Conservation (phyloP, 768 basidiomycete genomes). For the Suillus sp. region DNA sequence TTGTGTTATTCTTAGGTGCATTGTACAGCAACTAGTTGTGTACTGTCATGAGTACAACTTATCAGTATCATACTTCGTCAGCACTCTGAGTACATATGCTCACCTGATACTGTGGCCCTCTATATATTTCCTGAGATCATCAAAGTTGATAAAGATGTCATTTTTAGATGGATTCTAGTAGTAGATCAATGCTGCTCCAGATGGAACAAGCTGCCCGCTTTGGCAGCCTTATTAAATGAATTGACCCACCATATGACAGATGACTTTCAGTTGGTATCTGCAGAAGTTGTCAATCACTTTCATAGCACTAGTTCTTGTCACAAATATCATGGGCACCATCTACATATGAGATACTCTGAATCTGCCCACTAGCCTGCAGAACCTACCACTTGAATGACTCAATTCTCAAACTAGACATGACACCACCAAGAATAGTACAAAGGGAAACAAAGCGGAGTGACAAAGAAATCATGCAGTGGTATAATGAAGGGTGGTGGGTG, state of each 20-base stretch:
- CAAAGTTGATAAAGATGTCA: background rate
- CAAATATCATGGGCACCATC: background rate
- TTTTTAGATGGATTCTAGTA: too few relatives aligned
- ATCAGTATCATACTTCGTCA: background rate
- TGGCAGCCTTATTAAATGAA: background rate
- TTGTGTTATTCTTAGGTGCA: background rate
- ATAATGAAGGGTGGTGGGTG: too few relatives aligned
- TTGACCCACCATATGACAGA: background rate
- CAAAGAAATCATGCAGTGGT: too few relatives aligned
- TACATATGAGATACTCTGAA: background rate
- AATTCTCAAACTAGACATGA: background rate
- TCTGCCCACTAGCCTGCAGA: too few relatives aligned
- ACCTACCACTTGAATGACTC: too few relatives aligned
- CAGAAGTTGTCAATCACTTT: background rate
- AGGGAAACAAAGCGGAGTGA: background rate
- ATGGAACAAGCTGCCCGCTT: too few relatives aligned
- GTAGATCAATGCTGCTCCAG: background rate
- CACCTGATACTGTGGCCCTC: background rate
- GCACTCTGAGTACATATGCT: background rate
- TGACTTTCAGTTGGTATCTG: background rate
- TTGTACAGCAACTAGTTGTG: background rate
- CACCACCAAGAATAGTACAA: background rate
- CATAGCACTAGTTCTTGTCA: background rate
- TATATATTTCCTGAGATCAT: background rate
- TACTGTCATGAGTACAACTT: too few relatives aligned